These are phyloP conservation scores for Claviceps digitariae DNA, from an alignment of 2,329 filamentous ascomycete species.

Conservation along the genomic window DNA sequence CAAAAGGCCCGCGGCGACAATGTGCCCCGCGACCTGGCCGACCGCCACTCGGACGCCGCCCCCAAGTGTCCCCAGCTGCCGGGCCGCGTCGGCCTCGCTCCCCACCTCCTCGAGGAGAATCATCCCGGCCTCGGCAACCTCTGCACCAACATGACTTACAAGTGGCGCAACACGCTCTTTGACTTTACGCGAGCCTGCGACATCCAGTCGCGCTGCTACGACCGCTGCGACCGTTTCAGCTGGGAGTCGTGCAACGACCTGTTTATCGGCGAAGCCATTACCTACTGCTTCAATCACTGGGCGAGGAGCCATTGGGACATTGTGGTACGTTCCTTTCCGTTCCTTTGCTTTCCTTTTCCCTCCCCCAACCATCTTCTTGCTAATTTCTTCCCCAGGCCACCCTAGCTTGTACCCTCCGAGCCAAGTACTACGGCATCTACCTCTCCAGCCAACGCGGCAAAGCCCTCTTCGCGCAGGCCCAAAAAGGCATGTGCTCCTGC, in stretches of 20 bases:
- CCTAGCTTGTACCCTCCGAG: neutral
- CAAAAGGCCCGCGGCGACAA: neutral
- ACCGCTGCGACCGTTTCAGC: neutral
- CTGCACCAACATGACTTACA: neutral
- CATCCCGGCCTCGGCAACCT: neutral
- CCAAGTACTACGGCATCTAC: neutral
- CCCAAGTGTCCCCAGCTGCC: neutral
- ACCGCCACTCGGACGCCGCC: neutral
- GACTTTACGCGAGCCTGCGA: neutral
- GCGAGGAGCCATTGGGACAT: neutral
- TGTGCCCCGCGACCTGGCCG: neutral
- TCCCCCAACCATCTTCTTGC: too few relatives aligned
- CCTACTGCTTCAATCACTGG: neutral
- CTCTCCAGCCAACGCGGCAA: neutral
- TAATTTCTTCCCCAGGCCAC: neutral
- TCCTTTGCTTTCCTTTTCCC: neutral
- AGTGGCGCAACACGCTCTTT: neutral
- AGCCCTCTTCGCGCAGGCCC: neutral
- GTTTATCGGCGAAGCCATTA: neutral
- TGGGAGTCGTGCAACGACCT: neutral
- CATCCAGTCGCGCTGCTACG: neutral
- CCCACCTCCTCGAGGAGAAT: neutral
- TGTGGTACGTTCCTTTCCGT: neutral
- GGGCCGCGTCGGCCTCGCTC: neutral
- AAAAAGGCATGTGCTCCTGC: slow-evolving; percentile 1